Evolutionary conservation across 768 basidiomycete species (phyloP).

Genomic region (Candolleomyces eurysporus): DNA sequence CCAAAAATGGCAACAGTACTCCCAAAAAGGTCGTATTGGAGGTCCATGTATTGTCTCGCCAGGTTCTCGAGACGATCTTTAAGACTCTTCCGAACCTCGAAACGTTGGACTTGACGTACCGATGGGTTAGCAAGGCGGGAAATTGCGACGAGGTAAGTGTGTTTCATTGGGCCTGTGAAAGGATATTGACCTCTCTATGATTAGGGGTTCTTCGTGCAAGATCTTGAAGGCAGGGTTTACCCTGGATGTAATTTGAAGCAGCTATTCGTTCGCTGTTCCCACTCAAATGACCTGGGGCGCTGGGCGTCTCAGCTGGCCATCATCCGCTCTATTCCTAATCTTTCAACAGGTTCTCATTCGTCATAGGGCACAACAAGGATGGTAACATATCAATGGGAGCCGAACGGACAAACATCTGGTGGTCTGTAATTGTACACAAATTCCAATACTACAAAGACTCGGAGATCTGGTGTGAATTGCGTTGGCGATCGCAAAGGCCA

Average conservation of each 20-base stretch:
- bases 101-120: slow-evolving; percentile 17
- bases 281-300: slow-evolving; percentile 9
- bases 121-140: slow-evolving; percentile 13
- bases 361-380: no score
- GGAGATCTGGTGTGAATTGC: no score
- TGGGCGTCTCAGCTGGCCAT: slow-evolving; percentile 14
- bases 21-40: slow-evolving; percentile 15
- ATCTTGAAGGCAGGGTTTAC: not conserved
- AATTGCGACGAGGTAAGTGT: slow-evolving; percentile 8
- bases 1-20: slow-evolving; percentile 2
- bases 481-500: no score
- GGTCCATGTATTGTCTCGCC: slow-evolving; percentile 14
- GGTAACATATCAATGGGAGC: no score
- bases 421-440: no score
- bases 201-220: not conserved
- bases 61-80: slow-evolving; percentile 14
- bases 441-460: no score
- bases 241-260: slow-evolving; percentile 12
- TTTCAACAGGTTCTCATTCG: no score
- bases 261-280: slow-evolving; percentile 11
- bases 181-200: not conserved
- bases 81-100: slow-evolving; percentile 13
- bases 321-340: no score
- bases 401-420: no score
- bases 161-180: not conserved